Percentiles rank a stretch among this genome's conserved stretches.
Conservation (phyloP, 805 yeast genomes). For the Danielozyma ontarioensis region DNA sequence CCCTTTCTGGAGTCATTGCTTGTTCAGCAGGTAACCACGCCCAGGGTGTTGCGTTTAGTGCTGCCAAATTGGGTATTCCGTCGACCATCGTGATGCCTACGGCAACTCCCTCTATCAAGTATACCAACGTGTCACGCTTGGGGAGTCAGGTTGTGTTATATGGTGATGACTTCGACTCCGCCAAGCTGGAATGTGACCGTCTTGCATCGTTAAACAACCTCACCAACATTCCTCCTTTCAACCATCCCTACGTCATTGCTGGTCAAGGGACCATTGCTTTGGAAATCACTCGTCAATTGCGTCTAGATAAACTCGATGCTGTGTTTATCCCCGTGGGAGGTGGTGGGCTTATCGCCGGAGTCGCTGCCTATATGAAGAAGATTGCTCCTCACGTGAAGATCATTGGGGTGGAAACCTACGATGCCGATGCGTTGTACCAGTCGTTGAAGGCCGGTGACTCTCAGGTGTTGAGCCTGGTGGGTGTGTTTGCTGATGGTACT, state of each 20-base stretch:
- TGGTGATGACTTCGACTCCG: conserved; percentile 95
- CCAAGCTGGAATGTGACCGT: conserved; percentile 83
- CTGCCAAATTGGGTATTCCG: conserved; percentile 77
- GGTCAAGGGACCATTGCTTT: conserved; percentile 98
- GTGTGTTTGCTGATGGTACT: conserved; percentile 98
- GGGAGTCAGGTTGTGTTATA: conserved; percentile 91
- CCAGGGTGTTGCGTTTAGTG: conserved; percentile 95
- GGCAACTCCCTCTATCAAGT: conserved; percentile 93
- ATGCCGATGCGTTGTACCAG: conserved; percentile 87
- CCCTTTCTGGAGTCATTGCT: conserved; percentile 86
- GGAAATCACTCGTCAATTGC: conserved; percentile 85
- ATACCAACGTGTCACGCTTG: conserved; percentile 81
- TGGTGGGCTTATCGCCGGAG: conserved; percentile 92
- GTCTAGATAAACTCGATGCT: conserved; percentile 71
- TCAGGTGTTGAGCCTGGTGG: conserved; percentile 64
- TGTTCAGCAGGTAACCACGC: conserved; percentile 99
- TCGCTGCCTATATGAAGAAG: conserved; percentile 84
- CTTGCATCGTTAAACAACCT: conserved; percentile 64
- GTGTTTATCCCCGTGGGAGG: conserved; percentile 95
- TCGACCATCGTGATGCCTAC: conserved; percentile 98
- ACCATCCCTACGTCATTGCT: conserved; percentile 96
- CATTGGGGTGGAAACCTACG: conserved; percentile 93
- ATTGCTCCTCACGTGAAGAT: conserved; percentile 96
- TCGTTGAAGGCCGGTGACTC: conserved; percentile 56
- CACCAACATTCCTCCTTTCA: conserved; percentile 95